Base-by-base conservation (phyloP, 1,284 basidiomycete species). In the Flammula alnicola region DNA sequence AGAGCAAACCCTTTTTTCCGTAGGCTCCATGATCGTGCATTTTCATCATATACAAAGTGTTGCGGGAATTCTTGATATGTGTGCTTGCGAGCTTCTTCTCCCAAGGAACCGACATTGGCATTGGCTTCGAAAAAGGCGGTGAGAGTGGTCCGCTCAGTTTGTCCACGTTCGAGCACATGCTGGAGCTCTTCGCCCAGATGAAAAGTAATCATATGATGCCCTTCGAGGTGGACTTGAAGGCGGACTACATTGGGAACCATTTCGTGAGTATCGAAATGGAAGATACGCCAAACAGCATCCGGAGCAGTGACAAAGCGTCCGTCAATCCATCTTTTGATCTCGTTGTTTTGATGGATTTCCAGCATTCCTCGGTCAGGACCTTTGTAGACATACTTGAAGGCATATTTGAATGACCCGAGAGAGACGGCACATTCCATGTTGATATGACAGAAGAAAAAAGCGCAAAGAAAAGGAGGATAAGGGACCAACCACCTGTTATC, bases 361-460 rank as follows among this genome's bases (percentile, higher is more conserved):
- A 29, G 74, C 65, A 49, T 78, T 77, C 51, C 78, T 76, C 59
- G 66, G 63, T 12, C 44, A n/a, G 4, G 12, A 3, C 44, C 44
- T 46, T 46, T 44, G 2, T 35, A 11, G 7, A 44, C 36, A 23
- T 44, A 44, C 26, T 44, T 44, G 30, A 35, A 44, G 10, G 73
- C 51, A 49, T 78, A 78, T 55, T 78, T 76, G 49, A 73, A 47
- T 0, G 70, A 60, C 2, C 43, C 46, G 20, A 75, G 47, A 0
- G 60, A 61, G 5, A 58, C 56, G 3, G 57, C 63, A 38, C 66
- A 63, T 33, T 73, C 67, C 4, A 75, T 57, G 52, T 81, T 80
- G 49, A 80, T 76, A 51, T 81, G 78, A 47, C 76, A 77, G 17
- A 69, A 31, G 37, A 63, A 76, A 25, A 63, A 58, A 3, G 57